Percentiles rank a stretch among this genome's conserved stretches.
Evolutionary conservation across 352 stramenopile genomes (phyloP).

Genomic region (Phytophthora fragariae): DNA sequence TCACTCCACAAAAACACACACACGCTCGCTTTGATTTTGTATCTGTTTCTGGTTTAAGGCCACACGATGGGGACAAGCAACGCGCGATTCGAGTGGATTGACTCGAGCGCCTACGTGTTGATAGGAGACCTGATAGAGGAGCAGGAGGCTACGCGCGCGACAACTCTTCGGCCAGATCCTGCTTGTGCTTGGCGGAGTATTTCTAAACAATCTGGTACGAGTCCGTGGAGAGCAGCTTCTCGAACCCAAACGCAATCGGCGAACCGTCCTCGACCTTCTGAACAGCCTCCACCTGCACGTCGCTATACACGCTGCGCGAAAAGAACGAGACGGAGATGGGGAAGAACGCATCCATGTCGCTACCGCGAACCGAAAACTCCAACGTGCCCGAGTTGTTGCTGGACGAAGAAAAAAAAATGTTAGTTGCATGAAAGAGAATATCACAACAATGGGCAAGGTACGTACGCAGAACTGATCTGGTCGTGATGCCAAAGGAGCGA

Average conservation of each 20-base stretch:
- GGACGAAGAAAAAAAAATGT: conserved; percentile 14
- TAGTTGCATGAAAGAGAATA: conserved; percentile 5
- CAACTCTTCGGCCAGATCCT: conserved; percentile 19
- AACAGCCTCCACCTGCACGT: conserved; percentile 82
- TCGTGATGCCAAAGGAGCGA: conserved; percentile 87
- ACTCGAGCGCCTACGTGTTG: conserved; percentile 20
- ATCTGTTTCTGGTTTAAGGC: conserved; percentile 48
- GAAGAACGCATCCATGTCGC: conserved; percentile 88
- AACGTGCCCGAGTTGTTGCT: conserved; percentile 86
- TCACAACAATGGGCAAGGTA: conserved; percentile 18
- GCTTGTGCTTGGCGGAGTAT: conserved; percentile 11
- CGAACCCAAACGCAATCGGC: conserved; percentile 81
- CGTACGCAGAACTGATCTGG: conserved; percentile 77
- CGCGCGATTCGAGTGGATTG: conserved; percentile 19
- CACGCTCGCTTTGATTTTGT: conserved; percentile 40
- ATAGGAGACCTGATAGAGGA: conserved; percentile 17
- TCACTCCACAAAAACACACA: conserved; percentile 35
- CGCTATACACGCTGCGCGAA: conserved; percentile 89
- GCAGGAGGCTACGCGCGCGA: conserved; percentile 7
- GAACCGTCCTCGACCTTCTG: conserved; percentile 77
- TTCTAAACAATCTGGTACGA: conserved; percentile 91
- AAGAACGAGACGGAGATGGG: conserved; percentile 91
- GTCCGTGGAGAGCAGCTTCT: conserved; percentile 89
- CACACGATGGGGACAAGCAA: conserved; percentile 23
- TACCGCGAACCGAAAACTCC: conserved; percentile 84